Base-by-base conservation (phyloP, 306 rosid species). In the Amphicarpaea edgeworthii region DNA sequence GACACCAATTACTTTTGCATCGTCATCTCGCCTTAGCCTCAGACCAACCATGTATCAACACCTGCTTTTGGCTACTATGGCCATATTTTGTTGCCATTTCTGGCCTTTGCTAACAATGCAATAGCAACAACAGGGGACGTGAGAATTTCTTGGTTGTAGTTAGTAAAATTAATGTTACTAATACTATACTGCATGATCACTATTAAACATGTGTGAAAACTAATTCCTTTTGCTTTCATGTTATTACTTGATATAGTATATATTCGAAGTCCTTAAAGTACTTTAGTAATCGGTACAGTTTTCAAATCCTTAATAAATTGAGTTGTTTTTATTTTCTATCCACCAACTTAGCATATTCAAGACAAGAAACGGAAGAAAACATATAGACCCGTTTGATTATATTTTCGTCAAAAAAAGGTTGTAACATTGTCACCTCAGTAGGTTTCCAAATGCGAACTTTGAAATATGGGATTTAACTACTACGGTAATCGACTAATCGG, bases 1-100 rank as follows among this genome's bases (percentile, higher is more conserved):
- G 88, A 45, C 78, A n/a, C 0, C 14, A 77, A 73, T 68, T 45
- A 43, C 28, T 57, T 45, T 72, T 12, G 80, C 14, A 72, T 84
- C 85, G 11, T 70, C 43, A 70, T 80, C 60, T 71, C 9, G 53
- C 19, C 21, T 72, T 67, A 71, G 51, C 74, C 45, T 77, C 59
- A 21, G 38, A 23, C 73, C 77, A 75, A 62, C 53, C 51, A 63
- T 64, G 1, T 8, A 47, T 38, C 26, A 60, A 66, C 64, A 53
- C 47, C 38, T 68, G 79, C 65, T 68, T 68, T 3, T 41, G 3
- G 21, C 0, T n/a, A 9, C 46, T 12, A 51, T 77, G 75, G 45
- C 1, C 60, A 17, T 54, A 1, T 43, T 55, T 77, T 77, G 75
- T 68, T 14, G 3, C 1, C 12, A 14, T 16, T 30, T 30, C 0